A percentile compares a stretch with the other conserved stretches of the same genome.
Conservation (phyloP, 2,329 filamentous ascomycete species). For the Spiromastix sp. region DNA sequence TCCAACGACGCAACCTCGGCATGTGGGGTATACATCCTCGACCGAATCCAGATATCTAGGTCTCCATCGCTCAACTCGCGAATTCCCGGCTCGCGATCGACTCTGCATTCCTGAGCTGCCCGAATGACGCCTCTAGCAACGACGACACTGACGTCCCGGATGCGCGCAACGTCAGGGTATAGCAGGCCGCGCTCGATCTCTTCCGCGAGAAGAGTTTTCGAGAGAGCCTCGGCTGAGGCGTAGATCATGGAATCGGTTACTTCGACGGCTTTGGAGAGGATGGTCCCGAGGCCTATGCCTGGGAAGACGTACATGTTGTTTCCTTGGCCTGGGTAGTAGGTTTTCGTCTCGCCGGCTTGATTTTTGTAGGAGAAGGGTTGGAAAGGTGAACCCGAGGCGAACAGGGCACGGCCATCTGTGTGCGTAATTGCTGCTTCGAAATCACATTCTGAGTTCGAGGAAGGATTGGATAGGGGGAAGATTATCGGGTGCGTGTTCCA, state of each 20-base stretch:
- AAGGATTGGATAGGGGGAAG: slow-evolving; percentile 93
- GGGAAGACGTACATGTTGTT: slow-evolving; percentile 89
- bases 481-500: slow-evolving; percentile 75
- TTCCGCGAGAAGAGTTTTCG: slow-evolving; percentile 65
- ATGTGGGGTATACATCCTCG: slow-evolving; percentile 41
- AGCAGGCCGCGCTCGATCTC: slow-evolving; percentile 77
- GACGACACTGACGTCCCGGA: slow-evolving; percentile 76
- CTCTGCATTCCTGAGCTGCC: slow-evolving; percentile 70
- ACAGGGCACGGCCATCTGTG: slow-evolving; percentile 85
- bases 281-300: slow-evolving; percentile 85
- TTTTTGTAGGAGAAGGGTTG: slow-evolving; percentile 57
- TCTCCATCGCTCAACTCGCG: slow-evolving; percentile 33
- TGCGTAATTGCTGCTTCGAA: slow-evolving; percentile 86
- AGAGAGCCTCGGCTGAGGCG: slow-evolving; percentile 73
- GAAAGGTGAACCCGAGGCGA: slow-evolving; percentile 93
- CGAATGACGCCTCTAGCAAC: slow-evolving; percentile 92
- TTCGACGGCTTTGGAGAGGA: slow-evolving; percentile 75
- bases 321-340: slow-evolving; percentile 71
- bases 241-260: slow-evolving; percentile 97
- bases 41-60: slow-evolving; percentile 38
- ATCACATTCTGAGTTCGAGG: slow-evolving; percentile 94
- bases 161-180: slow-evolving; percentile 84
- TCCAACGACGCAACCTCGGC: slow-evolving; percentile 37
- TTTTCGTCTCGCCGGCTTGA: slow-evolving; percentile 47
- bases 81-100: slow-evolving; percentile 42